Evolutionary conservation across 306 rosid genomes (phyloP), one percentile per base, ranked within the genome.

Genomic region (Luffa aegyptiaca): DNA sequence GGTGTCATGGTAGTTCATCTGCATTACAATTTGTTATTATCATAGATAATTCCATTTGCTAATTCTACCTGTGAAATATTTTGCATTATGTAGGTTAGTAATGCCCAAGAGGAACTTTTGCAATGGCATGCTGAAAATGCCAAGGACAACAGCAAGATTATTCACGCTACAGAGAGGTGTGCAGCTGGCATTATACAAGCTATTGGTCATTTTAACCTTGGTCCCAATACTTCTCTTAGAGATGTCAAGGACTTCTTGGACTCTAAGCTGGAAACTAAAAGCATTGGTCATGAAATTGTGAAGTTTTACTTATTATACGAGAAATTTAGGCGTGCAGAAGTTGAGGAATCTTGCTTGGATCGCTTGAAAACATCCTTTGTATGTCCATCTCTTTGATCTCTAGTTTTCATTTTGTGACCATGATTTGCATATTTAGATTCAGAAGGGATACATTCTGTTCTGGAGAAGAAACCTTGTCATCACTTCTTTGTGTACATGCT

Each of bases 171-270:
- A 11, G 96, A 95, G 91, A 87, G 97, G 57, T 95, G 99, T 83
- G 97, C 99, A 63, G 86, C 97, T 70, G 99, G 99, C 81, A 95
- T 95, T 80, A 91, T 95, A 81, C 85, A 95, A 86, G 99, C 99
- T 70, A 89, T 95, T 26, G 97, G 97, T 69, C 94, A 93, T 83
- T 95, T 95, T 80, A 85, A 87, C 20, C 87, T 95, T 6, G 99
- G 99, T 39, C 85, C 88, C 64, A 93, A 76, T 79, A 65, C 74
- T 42, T 84, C 99, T 75, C 97, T 92, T 53, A 89, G 97, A 85
- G 97, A 95, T 84, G 75, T 89, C 77, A 37, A 85, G 57, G 94
- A 93, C 84, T 49, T 80, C 79, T 80, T 58, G 45, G 80, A 81
- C 21, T 71, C 66, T 44, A 59, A 44, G 14, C 75, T 75, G 83